These are phyloP conservation scores for Saussurea involucrata DNA, from an alignment of 129 eudicot genomes.

Conservation along the genomic window DNA sequence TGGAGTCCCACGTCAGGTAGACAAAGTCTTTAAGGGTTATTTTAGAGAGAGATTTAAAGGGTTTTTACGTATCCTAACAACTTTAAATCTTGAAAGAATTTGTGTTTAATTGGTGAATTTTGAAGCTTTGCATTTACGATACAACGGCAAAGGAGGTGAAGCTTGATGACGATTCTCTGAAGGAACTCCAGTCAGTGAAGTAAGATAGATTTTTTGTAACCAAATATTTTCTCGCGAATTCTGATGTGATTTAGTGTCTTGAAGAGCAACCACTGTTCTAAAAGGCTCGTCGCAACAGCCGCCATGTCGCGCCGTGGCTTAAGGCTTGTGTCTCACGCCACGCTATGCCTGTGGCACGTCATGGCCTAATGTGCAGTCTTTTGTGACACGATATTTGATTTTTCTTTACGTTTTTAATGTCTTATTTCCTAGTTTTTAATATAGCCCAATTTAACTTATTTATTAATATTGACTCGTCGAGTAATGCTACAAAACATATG, in stretches of 20 bases:
- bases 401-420: too few species aligned
- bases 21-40: neutral
- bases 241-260: neutral
- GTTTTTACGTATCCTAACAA: neutral
- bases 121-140: slow-evolving; percentile 34
- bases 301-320: too few species aligned
- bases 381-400: too few species aligned
- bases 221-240: slow-evolving; percentile 1
- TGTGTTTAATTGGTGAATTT: slow-evolving; percentile 16
- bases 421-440: too few species aligned
- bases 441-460: too few species aligned
- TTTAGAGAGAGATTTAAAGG: neutral
- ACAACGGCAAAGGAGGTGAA: slow-evolving; percentile 36
- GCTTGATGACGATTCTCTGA: slow-evolving; percentile 13
- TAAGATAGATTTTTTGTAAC: slow-evolving; percentile 21
- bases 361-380: too few species aligned
- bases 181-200: slow-evolving; percentile 16
- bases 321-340: too few species aligned
- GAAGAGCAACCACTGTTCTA: neutral
- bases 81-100: slow-evolving; percentile 20
- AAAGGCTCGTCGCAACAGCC: too few species aligned
- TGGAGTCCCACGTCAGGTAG: neutral
- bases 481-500: too few species aligned
- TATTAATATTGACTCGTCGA: too few species aligned
- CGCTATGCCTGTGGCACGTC: too few species aligned